Percentiles rank a stretch among this genome's conserved stretches.
phyloP scores from a whole-genome alignment of 1,139 yeast genomes.

The Suhomyces bokatorum region DNA sequence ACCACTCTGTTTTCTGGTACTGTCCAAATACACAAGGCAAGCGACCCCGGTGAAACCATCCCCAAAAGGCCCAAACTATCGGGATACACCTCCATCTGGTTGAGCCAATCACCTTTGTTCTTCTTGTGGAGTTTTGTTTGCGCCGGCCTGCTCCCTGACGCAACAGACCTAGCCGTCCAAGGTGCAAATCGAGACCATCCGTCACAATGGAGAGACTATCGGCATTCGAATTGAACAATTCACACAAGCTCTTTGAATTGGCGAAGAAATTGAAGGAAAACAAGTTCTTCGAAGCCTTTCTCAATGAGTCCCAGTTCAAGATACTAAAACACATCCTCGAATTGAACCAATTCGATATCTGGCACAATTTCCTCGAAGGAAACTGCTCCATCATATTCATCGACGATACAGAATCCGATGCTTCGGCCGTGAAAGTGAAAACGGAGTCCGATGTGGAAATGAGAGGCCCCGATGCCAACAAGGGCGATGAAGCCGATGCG shows the following conservation, averaged over 20 bases:
- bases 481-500: not conserved
- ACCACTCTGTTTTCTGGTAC: not conserved
- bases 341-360: constrained; percentile 36
- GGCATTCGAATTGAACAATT: constrained; percentile 45
- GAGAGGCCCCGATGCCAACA: not conserved
- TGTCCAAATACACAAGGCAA: not conserved
- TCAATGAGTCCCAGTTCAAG: constrained; percentile 62
- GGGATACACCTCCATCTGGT: not conserved
- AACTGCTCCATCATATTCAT: constrained; percentile 42
- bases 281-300: constrained; percentile 56
- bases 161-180: too few relatives aligned
- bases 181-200: too few relatives aligned
- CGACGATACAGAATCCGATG: constrained; percentile 10
- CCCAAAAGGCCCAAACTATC: not conserved
- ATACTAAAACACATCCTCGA: constrained; percentile 47
- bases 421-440: not conserved
- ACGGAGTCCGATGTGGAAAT: not conserved
- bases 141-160: too few relatives aligned
- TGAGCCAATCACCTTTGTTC: too few relatives aligned
- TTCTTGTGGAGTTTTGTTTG: too few relatives aligned
- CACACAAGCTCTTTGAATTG: constrained; percentile 42
- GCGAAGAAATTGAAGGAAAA: constrained; percentile 49
- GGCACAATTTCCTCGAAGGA: constrained; percentile 58
- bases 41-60: not conserved
- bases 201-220: constrained; percentile 41